Conservation (phyloP, 805 yeast genomes). For the Candida xiaguanensis region DNA sequence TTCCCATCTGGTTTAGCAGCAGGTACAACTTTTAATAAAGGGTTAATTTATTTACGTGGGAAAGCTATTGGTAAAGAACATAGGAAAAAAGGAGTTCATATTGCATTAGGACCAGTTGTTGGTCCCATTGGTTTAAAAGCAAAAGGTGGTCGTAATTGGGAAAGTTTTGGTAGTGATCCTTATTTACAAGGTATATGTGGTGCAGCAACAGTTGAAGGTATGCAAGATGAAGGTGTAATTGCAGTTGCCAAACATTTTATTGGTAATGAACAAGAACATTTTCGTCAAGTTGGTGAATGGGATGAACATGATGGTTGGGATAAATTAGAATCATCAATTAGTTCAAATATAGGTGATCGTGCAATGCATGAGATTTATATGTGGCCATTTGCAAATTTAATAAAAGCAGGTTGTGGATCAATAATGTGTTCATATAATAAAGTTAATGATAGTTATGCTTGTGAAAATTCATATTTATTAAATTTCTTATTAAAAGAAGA, state of each 20-base stretch:
- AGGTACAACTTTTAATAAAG: slow-evolving; percentile 55
- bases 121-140: slow-evolving; percentile 64
- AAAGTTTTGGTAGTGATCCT: slow-evolving; percentile 61
- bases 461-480: slow-evolving; percentile 55
- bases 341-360: slow-evolving; percentile 56
- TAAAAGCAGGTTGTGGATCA: slow-evolving; percentile 57
- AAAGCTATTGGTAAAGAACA: slow-evolving; percentile 56
- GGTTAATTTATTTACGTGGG: slow-evolving; percentile 49
- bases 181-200: slow-evolving; percentile 56
- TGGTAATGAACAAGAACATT: slow-evolving; percentile 63
- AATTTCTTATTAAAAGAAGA: slow-evolving; percentile 57
- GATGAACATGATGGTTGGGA: slow-evolving; percentile 39
- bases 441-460: slow-evolving; percentile 54
- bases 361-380: slow-evolving; percentile 59
- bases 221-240: slow-evolving; percentile 55
- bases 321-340: slow-evolving; percentile 37
- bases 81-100: slow-evolving; percentile 51
- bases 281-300: slow-evolving; percentile 53
- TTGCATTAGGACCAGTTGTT: slow-evolving; percentile 52
- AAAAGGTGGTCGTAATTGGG: slow-evolving; percentile 65
- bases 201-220: slow-evolving; percentile 49
- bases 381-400: slow-evolving; percentile 67
- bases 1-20: slow-evolving; percentile 60
- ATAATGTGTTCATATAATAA: slow-evolving; percentile 61
- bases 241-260: slow-evolving; percentile 56